Evolutionary conservation across 768 basidiomycete species (phyloP).

Genomic region (Tylopilus sp.): DNA sequence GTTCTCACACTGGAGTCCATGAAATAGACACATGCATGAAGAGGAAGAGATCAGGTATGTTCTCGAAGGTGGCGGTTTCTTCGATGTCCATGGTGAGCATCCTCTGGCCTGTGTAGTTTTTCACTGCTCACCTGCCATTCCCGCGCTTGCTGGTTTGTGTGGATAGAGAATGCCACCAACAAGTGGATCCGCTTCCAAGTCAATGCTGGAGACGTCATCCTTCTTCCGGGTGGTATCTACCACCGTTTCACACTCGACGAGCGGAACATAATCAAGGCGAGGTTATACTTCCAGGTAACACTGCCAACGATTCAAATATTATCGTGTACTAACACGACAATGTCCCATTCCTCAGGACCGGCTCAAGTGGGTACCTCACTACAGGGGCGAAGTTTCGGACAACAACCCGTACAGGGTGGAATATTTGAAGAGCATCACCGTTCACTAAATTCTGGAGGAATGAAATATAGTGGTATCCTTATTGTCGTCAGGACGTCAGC

Average conservation of each 20-base stretch:
- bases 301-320: background rate
- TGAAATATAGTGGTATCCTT: background rate
- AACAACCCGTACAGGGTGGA: conserved; percentile 56
- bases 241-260: conserved; percentile 92
- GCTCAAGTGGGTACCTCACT: conserved; percentile 85
- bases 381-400: conserved; percentile 61
- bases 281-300: conserved; percentile 80
- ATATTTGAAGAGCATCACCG: conserved; percentile 53
- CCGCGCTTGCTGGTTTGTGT: too few relatives aligned
- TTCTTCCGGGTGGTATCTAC: conserved; percentile 89
- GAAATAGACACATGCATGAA: conserved; percentile 89
- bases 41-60: conserved; percentile 95
- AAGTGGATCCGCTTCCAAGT: conserved; percentile 82
- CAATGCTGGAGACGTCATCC: conserved; percentile 75
- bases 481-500: background rate
- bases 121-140: too few relatives aligned
- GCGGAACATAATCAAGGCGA: conserved; percentile 64
- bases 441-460: conserved; percentile 19
- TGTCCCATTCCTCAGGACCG: conserved; percentile 22
- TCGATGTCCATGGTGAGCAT: conserved; percentile 79
- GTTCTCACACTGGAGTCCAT: background rate
- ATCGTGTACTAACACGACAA: too few relatives aligned
- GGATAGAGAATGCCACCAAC: conserved; percentile 62
- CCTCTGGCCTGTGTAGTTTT: too few relatives aligned
- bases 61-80: conserved; percentile 84